phyloP scores from a whole-genome alignment of 495 filamentous ascomycete species.

The Pseudoneurospora amorphoporcata region DNA sequence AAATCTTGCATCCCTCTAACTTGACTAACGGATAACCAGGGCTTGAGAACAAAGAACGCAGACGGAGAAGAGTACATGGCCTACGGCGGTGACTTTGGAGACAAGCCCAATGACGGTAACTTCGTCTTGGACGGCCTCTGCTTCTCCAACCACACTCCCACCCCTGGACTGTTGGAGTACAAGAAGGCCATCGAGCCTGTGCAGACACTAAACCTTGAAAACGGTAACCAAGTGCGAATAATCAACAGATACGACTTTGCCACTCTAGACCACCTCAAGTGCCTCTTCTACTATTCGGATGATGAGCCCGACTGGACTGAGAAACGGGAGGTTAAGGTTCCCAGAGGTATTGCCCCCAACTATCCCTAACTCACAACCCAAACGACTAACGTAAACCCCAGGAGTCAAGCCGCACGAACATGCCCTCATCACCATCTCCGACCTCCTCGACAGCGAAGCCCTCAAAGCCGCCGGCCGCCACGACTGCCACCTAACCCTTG shows the following conservation, averaged over 20 bases:
- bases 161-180: slow-evolving; percentile 51
- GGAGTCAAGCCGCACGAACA: slow-evolving; percentile 27
- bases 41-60: slow-evolving; percentile 42
- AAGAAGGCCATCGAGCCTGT: slow-evolving; percentile 57
- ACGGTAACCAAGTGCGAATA: slow-evolving; percentile 28
- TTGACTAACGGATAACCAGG: slow-evolving; percentile 21
- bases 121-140: slow-evolving; percentile 62
- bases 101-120: slow-evolving; percentile 57
- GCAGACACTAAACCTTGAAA: slow-evolving; percentile 25
- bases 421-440: slow-evolving; percentile 19
- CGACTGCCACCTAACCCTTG: slow-evolving; percentile 35
- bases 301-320: background rate
- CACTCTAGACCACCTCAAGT: slow-evolving; percentile 39
- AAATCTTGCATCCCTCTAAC: background rate
- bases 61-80: slow-evolving; percentile 50
- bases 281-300: slow-evolving; percentile 1
- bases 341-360: slow-evolving; percentile 9
- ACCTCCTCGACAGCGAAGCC: slow-evolving; percentile 4
- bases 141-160: slow-evolving; percentile 48
- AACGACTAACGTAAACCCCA: slow-evolving; percentile 14
- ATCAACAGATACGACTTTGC: slow-evolving; percentile 46
- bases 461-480: background rate
- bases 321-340: slow-evolving; percentile 24
- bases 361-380: background rate
- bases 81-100: slow-evolving; percentile 66